These are phyloP conservation scores for Thielaviopsis euricoi DNA, from an alignment of 2,329 filamentous ascomycete species.

Conservation along the genomic window DNA sequence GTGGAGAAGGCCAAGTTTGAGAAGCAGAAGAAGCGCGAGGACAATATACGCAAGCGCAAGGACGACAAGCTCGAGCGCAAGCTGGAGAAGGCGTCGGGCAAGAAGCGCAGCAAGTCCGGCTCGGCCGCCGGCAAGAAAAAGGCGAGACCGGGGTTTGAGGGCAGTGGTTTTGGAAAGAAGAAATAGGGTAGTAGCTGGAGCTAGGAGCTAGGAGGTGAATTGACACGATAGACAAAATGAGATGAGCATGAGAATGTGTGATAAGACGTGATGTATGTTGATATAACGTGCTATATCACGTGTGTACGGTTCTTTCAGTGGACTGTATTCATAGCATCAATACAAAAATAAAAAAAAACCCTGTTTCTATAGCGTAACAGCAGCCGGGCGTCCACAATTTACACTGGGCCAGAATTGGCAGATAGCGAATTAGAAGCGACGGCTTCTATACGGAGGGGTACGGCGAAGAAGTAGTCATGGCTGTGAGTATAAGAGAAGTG, in stretches of 20 bases:
- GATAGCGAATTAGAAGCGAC: no score
- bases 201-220: background rate
- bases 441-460: no score
- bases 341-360: no score
- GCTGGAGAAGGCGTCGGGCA: constrained; percentile 25
- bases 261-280: no score
- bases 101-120: constrained; percentile 10
- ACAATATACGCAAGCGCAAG: constrained; percentile 56
- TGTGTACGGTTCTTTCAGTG: no score
- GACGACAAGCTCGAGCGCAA: constrained; percentile 52
- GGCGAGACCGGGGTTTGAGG: constrained; percentile 11
- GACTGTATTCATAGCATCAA: no score
- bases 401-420: no score
- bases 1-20: constrained; percentile 63
- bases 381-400: no score
- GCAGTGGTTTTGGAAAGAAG: constrained; percentile 11
- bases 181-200: constrained; percentile 9
- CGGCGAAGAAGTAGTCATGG: background rate
- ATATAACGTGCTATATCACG: no score
- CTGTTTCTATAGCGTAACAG: no score
- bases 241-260: no score
- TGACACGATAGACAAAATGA: no score
- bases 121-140: constrained; percentile 6
- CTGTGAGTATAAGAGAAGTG: background rate
- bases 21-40: constrained; percentile 67